Percentiles rank a stretch among this genome's conserved stretches.
Conservation (phyloP, 2,329 filamentous ascomycete species). For the Boeremia exigua region DNA sequence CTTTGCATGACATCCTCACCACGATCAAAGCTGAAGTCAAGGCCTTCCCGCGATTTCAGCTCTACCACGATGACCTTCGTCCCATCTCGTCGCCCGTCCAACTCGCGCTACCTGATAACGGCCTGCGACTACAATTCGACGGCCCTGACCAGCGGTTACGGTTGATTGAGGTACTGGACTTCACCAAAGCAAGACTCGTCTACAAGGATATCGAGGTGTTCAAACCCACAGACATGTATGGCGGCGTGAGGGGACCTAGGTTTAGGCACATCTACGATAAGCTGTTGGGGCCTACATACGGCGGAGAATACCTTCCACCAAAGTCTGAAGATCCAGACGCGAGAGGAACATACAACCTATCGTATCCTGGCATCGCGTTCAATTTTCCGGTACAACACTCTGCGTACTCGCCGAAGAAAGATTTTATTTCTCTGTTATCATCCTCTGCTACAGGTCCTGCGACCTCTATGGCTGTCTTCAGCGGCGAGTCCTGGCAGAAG, state of each 20-base stretch:
- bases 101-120: constrained; percentile 80
- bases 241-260: constrained; percentile 64
- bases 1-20: constrained; percentile 86
- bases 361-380: constrained; percentile 93
- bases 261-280: constrained; percentile 92
- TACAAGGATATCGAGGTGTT: constrained; percentile 84
- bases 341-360: constrained; percentile 83
- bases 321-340: constrained; percentile 57
- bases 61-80: constrained; percentile 76
- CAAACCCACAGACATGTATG: constrained; percentile 58
- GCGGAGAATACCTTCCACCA: constrained; percentile 85
- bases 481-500: constrained; percentile 88
- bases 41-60: constrained; percentile 80
- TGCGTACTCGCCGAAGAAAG: constrained; percentile 75
- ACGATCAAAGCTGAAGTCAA: constrained; percentile 87
- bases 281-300: constrained; percentile 91
- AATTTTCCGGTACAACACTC: constrained; percentile 80
- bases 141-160: constrained; percentile 90
- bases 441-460: constrained; percentile 78
- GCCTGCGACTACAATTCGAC: constrained; percentile 89
- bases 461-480: constrained; percentile 88
- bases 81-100: constrained; percentile 79
- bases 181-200: constrained; percentile 80
- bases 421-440: constrained; percentile 86
- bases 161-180: constrained; percentile 89